phyloP scores from a whole-genome alignment of 2,329 filamentous ascomycete genomes.

The Nothopassalora personata region DNA sequence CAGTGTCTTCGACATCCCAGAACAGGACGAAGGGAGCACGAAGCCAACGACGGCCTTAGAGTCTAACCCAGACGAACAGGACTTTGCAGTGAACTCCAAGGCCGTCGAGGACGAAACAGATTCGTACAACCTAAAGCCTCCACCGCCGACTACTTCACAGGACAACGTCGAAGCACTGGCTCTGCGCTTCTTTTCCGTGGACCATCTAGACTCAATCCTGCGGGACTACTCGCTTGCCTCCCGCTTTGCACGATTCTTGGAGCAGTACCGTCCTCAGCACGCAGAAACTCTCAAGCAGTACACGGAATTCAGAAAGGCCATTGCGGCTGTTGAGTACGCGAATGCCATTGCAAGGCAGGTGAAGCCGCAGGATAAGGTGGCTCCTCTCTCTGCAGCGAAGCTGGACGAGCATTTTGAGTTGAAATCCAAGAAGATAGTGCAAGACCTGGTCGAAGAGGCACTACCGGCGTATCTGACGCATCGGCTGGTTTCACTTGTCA shows the following conservation, averaged over 20 bases:
- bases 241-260: constrained; percentile 37
- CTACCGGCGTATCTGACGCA: constrained; percentile 41
- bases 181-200: constrained; percentile 38
- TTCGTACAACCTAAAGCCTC: constrained; percentile 39
- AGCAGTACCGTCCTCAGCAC: constrained; percentile 35
- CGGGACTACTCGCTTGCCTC: constrained; percentile 33
- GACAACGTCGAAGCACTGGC: constrained; percentile 34
- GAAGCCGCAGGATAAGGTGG: constrained; percentile 22
- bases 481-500: constrained; percentile 36
- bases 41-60: not conserved
- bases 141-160: constrained; percentile 25
- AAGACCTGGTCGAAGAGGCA: constrained; percentile 37
- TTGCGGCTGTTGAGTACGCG: constrained; percentile 41
- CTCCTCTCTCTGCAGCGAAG: constrained; percentile 29
- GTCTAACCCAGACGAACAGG: not conserved
- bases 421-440: constrained; percentile 29
- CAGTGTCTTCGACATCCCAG: constrained; percentile 26
- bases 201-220: constrained; percentile 41
- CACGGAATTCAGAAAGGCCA: constrained; percentile 38
- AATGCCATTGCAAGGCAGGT: constrained; percentile 39
- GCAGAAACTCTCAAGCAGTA: constrained; percentile 35
- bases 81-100: not conserved
- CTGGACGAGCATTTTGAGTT: constrained; percentile 37
- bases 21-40: constrained; percentile 1
- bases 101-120: constrained; percentile 21